Evolutionary conservation across 768 basidiomycete genomes (phyloP).

Genomic region (Suillus placidus): DNA sequence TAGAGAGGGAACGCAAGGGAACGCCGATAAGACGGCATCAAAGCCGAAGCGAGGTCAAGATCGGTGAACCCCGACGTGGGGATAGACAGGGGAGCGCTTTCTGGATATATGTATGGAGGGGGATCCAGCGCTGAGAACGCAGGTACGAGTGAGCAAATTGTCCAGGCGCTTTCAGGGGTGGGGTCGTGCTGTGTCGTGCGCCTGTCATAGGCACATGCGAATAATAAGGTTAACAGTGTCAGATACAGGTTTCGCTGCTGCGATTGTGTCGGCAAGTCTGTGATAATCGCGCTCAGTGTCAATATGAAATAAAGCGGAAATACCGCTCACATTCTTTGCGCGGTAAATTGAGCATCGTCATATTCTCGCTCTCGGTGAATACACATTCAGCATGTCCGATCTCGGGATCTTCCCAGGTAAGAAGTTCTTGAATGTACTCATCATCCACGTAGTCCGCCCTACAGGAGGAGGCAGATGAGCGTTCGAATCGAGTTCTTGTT

Average conservation of each 20-base stretch:
- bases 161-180: constrained; percentile 91
- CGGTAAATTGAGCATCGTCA: constrained; percentile 59
- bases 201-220: constrained; percentile 80
- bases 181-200: constrained; percentile 78
- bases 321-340: constrained; percentile 52
- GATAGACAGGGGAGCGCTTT: constrained; percentile 18
- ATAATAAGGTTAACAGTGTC: constrained; percentile 69
- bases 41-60: constrained; percentile 50
- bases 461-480: constrained; percentile 12
- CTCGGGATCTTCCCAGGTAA: constrained; percentile 67
- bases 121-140: constrained; percentile 85
- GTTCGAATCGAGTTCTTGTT: background rate
- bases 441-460: constrained; percentile 86
- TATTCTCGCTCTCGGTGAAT: constrained; percentile 75
- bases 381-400: constrained; percentile 40
- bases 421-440: constrained; percentile 70
- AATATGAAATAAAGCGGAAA: background rate
- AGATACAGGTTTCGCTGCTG: constrained; percentile 70
- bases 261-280: constrained; percentile 61
- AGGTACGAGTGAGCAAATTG: constrained; percentile 69
- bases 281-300: constrained; percentile 9
- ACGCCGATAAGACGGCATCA: constrained; percentile 73
- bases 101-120: constrained; percentile 45
- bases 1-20: constrained; percentile 77
- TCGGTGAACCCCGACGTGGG: constrained; percentile 36